phyloP scores from a whole-genome alignment of 1,139 yeast genomes.

The Suhomyces wounanorum region DNA sequence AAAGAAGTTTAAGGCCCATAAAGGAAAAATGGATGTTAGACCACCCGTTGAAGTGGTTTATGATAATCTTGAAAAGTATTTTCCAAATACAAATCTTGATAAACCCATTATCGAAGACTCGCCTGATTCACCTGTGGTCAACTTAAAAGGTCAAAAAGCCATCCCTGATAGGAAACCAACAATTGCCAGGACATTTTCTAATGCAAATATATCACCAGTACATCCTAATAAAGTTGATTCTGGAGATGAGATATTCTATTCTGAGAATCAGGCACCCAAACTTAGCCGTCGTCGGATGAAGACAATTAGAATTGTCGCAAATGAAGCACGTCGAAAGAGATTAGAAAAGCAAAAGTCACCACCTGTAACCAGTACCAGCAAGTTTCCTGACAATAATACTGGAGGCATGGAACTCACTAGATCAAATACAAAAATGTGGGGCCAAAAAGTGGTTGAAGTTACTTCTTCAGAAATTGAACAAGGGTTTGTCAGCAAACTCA shows the following conservation, averaged over 20 bases:
- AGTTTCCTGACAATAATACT: slow-evolving; percentile 74
- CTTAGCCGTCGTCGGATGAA: slow-evolving; percentile 61
- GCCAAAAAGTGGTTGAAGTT: slow-evolving; percentile 88
- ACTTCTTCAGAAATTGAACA: slow-evolving; percentile 68
- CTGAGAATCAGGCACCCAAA: slow-evolving; percentile 31
- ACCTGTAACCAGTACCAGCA: slow-evolving; percentile 77
- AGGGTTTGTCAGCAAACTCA: slow-evolving; percentile 58
- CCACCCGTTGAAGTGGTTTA: slow-evolving; percentile 96
- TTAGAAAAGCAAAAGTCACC: slow-evolving; percentile 41
- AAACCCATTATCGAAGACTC: slow-evolving; percentile 88
- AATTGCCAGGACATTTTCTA: slow-evolving; percentile 50
- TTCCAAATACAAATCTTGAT: slow-evolving; percentile 91
- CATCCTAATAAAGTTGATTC: slow-evolving; percentile 25
- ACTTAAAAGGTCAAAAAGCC: slow-evolving; percentile 1
- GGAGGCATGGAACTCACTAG: slow-evolving; percentile 49
- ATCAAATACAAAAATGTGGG: slow-evolving; percentile 96
- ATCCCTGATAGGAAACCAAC: slow-evolving; percentile 33
- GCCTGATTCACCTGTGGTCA: slow-evolving; percentile 53
- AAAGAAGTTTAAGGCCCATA: neutral
- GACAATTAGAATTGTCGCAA: slow-evolving; percentile 88
- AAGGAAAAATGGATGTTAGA: slow-evolving; percentile 53
- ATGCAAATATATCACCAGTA: slow-evolving; percentile 47
- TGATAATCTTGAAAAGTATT: slow-evolving; percentile 85
- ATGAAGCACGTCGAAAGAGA: slow-evolving; percentile 74
- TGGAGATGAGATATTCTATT: slow-evolving; percentile 39